Conservation (phyloP, 495 filamentous ascomycete species). For the Lepraria neglecta region DNA sequence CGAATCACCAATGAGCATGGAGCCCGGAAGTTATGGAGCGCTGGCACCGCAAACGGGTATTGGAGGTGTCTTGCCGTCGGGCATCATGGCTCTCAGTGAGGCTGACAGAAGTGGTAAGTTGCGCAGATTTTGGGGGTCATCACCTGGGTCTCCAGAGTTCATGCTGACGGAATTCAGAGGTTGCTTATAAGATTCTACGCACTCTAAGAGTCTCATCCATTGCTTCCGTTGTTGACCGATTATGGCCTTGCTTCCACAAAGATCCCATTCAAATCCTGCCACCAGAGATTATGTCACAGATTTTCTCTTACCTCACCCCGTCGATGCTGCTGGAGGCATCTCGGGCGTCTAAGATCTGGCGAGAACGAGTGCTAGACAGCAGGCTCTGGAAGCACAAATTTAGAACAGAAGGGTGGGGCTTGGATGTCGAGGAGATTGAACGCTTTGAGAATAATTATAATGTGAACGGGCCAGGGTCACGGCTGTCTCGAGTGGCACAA, state of each 20-base stretch:
- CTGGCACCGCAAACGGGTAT: constrained; percentile 24
- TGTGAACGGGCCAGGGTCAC: constrained; percentile 38
- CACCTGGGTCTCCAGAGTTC: constrained; percentile 3
- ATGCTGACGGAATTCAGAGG: constrained; percentile 31
- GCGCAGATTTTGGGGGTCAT: background rate
- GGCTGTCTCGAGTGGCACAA: background rate
- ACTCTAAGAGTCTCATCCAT: constrained; percentile 70
- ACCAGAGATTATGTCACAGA: constrained; percentile 78
- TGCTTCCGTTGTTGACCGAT: constrained; percentile 65
- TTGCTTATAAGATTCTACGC: constrained; percentile 54
- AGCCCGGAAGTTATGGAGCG: constrained; percentile 34
- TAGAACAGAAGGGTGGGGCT: constrained; percentile 74
- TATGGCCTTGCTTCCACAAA: constrained; percentile 78
- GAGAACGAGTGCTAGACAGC: constrained; percentile 70
- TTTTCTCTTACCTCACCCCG: constrained; percentile 78
- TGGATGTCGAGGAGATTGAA: constrained; percentile 58
- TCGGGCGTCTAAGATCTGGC: constrained; percentile 73
- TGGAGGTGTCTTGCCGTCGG: constrained; percentile 40
- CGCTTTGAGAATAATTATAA: constrained; percentile 53
- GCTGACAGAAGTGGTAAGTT: constrained; percentile 49
- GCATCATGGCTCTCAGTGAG: constrained; percentile 48
- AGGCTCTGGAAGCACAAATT: constrained; percentile 83
- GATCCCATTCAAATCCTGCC: constrained; percentile 83
- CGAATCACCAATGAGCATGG: constrained; percentile 34
- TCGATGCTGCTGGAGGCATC: constrained; percentile 70